A percentile compares a stretch with the other conserved stretches of the same genome.
phyloP scores from a whole-genome alignment of 257 asterid species.

The Salvia splendens region DNA sequence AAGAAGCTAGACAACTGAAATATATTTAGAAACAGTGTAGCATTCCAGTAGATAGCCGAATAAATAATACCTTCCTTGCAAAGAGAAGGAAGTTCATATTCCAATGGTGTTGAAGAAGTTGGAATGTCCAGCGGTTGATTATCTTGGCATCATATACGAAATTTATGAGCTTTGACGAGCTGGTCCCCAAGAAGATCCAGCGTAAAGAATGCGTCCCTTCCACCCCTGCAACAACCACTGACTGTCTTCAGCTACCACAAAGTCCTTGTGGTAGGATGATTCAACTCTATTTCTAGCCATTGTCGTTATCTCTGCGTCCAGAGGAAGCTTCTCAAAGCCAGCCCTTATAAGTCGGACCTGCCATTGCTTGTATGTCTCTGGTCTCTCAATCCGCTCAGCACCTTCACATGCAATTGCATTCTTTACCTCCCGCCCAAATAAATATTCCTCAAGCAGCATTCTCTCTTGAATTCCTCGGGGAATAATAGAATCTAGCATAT shows the following conservation, averaged over 20 bases:
- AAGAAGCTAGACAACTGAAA: conserved; percentile 4
- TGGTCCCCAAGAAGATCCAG: conserved; percentile 45
- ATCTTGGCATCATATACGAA: background rate
- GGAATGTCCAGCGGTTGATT: conserved; percentile 8
- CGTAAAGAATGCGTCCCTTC: conserved; percentile 50
- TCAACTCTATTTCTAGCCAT: conserved; percentile 35
- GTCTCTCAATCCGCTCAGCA: conserved; percentile 50
- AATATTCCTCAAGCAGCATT: conserved; percentile 45
- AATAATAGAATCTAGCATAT: conserved; percentile 57
- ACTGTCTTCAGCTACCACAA: conserved; percentile 50
- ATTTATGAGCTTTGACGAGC: conserved; percentile 11
- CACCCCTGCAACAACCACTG: conserved; percentile 59
- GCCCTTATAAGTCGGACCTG: conserved; percentile 53
- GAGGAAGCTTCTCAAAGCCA: conserved; percentile 51
- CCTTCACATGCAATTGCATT: conserved; percentile 56
- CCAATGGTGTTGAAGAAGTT: conserved; percentile 4
- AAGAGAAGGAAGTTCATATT: background rate
- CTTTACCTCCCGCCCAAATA: conserved; percentile 53
- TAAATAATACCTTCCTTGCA: background rate
- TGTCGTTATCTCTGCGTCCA: conserved; percentile 39
- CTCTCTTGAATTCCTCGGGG: conserved; percentile 51
- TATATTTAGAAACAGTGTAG: background rate
- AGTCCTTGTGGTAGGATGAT: conserved; percentile 43
- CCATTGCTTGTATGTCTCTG: conserved; percentile 62
- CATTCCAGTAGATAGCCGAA: conserved; percentile 1